These are phyloP conservation scores for Akanthomyces uredinophilus DNA, from an alignment of 2,329 filamentous ascomycete genomes.

Conservation along the genomic window DNA sequence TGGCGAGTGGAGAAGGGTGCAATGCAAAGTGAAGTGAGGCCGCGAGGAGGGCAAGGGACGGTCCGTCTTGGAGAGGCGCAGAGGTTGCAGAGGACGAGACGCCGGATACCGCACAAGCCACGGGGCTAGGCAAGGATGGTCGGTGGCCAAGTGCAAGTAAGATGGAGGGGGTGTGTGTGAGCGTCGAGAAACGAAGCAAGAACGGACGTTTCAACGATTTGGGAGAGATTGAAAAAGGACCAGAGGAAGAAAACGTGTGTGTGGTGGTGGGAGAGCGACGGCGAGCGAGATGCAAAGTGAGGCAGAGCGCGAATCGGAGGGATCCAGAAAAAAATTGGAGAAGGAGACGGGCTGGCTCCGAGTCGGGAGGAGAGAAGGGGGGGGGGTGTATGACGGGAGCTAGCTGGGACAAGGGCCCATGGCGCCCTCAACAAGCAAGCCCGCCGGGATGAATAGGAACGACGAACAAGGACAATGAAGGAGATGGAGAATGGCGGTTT, in stretches of 20 bases:
- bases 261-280: not conserved
- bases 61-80: constrained; percentile 12
- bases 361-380: not conserved
- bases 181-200: not conserved
- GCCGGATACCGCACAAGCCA: constrained; percentile 4
- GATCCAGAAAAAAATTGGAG: constrained; percentile 14
- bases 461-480: not conserved
- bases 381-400: not conserved
- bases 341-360: not conserved
- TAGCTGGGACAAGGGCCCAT: not conserved
- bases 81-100: not conserved
- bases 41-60: constrained; percentile 2
- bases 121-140: constrained; percentile 1
- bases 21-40: constrained; percentile 1
- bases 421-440: constrained; percentile 5
- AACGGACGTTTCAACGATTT: constrained; percentile 12
- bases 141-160: not conserved
- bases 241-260: not conserved
- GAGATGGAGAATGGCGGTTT: not conserved
- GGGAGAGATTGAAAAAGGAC: not conserved
- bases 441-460: constrained; percentile 8
- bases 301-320: constrained; percentile 11
- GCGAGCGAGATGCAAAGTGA: constrained; percentile 5
- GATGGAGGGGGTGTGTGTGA: constrained; percentile 2
- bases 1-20: constrained; percentile 3